Base-by-base conservation (phyloP, 306 rosid genomes). In the Dalbergia cultrata region DNA sequence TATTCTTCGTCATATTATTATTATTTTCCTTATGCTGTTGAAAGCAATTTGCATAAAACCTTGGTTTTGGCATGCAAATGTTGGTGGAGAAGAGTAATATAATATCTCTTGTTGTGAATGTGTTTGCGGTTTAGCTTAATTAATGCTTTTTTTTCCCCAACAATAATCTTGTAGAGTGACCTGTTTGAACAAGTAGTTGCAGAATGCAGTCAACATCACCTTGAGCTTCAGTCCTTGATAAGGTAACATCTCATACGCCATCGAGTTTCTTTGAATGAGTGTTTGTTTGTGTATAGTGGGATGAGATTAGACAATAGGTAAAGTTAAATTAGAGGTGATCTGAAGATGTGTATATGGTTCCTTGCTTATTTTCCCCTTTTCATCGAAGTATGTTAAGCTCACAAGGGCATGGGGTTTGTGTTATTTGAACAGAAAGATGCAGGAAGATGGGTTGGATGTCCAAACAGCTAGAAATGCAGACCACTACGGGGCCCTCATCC, bases 381-480 rank as follows among this genome's bases (percentile, higher is more conserved):
- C 5, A 5, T 54, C 37, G 71, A 3, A 52, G 22, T 67, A n/a
- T 67, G 75, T 13, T 53, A 26, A 26, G 54, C 11, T 47, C 54
- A 21, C 61, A 67, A 5, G n/a, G 31, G 67, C 72, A 37, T 75
- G 56, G 26, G 61, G 31, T 26, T 72, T 22, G 47, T 62, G 57
- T 60, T 72, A 43, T 57, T 63, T 73, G 49, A 76, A 74, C 93
- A 95, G 98, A 85, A 92, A 89, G 85, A 89, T 90, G 77, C 92
- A 95, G 79, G 97, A 92, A 70, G 91, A 90, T 75, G 97, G 95
- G 75, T 82, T 89, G 88, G 95, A 95, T 89, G 82, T 91, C 16
- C 91, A 90, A 79, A 91, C 97, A n/a, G 82, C 90, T 50, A 93
- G 87, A 87, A 91, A 91, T 80, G 87, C 92, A 43, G 99, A 95